phyloP scores from a whole-genome alignment of 2,329 filamentous ascomycete genomes.

The Arthrocladium fulminans region DNA sequence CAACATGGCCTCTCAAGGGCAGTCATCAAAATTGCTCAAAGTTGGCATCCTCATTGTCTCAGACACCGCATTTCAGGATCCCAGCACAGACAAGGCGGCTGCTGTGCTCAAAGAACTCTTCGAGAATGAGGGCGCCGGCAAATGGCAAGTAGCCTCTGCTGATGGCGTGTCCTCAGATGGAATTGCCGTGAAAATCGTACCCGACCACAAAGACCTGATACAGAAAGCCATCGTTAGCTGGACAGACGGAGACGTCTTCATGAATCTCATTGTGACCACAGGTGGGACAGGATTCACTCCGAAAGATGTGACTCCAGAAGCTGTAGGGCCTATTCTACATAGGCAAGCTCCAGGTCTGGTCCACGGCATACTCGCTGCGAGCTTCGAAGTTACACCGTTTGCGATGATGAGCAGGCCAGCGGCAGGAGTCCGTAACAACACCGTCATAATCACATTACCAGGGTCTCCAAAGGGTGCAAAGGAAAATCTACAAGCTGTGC shows the following conservation, averaged over 20 bases:
- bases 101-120: slow-evolving; percentile 61
- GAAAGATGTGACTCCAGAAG: slow-evolving; percentile 83
- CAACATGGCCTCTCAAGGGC: not conserved
- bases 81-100: slow-evolving; percentile 67
- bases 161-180: not conserved
- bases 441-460: slow-evolving; percentile 78
- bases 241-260: slow-evolving; percentile 52
- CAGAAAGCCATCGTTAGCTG: slow-evolving; percentile 63
- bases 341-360: slow-evolving; percentile 82
- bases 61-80: slow-evolving; percentile 74
- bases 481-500: slow-evolving; percentile 80
- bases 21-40: slow-evolving; percentile 42
- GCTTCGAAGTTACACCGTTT: slow-evolving; percentile 80
- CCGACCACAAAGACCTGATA: slow-evolving; percentile 67
- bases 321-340: slow-evolving; percentile 68
- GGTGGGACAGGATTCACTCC: slow-evolving; percentile 89
- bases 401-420: slow-evolving; percentile 94
- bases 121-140: slow-evolving; percentile 52
- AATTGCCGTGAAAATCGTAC: slow-evolving; percentile 59
- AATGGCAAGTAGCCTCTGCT: slow-evolving; percentile 56
- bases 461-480: slow-evolving; percentile 91
- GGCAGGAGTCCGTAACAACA: slow-evolving; percentile 73
- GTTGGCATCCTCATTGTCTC: slow-evolving; percentile 80
- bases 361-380: slow-evolving; percentile 86
- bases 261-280: slow-evolving; percentile 75